Evolutionary conservation across 2,329 filamentous ascomycete species (phyloP).

Genomic region (Cladosporium phlei): DNA sequence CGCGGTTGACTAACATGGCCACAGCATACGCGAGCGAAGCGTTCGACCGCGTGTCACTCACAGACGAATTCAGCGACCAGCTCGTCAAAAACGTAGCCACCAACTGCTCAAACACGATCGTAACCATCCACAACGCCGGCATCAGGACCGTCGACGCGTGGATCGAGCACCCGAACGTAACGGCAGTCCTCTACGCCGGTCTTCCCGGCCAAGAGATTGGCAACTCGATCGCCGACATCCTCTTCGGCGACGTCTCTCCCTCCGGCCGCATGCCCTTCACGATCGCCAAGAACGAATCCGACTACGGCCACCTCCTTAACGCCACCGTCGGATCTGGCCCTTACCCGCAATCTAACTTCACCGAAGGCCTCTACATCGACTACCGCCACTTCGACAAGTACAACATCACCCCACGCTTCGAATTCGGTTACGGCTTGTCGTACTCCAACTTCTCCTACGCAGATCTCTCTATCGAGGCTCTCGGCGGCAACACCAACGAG

Average conservation of each 20-base stretch:
- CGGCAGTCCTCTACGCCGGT: slow-evolving; percentile 39
- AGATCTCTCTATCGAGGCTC: slow-evolving; percentile 41
- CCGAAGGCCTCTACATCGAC: slow-evolving; percentile 76
- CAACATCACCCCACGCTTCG: slow-evolving; percentile 66
- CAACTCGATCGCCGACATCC: slow-evolving; percentile 36
- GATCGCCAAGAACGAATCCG: slow-evolving; percentile 21
- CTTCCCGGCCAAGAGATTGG: slow-evolving; percentile 39
- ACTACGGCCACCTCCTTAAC: slow-evolving; percentile 14
- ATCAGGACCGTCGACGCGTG: slow-evolving; percentile 38
- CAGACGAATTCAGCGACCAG: slow-evolving; percentile 40
- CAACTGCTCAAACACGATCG: slow-evolving; percentile 29
- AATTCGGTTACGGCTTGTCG: slow-evolving; percentile 77
- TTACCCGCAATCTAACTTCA: slow-evolving; percentile 64
- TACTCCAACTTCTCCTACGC: slow-evolving; percentile 68
- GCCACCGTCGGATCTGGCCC: slow-evolving; percentile 29
- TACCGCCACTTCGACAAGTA: slow-evolving; percentile 80
- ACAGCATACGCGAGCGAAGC: slow-evolving; percentile 40
- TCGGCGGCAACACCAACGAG: slow-evolving; percentile 36
- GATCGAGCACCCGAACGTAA: slow-evolving; percentile 39
- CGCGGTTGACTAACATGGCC: not conserved
- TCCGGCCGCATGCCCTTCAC: slow-evolving; percentile 47
- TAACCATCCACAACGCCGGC: slow-evolving; percentile 42
- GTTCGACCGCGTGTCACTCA: slow-evolving; percentile 37
- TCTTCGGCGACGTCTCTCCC: slow-evolving; percentile 37
- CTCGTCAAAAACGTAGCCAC: slow-evolving; percentile 40